These are phyloP conservation scores for Beauveria pseudobassiana DNA, from an alignment of 2,329 filamentous ascomycete genomes.

Conservation along the genomic window DNA sequence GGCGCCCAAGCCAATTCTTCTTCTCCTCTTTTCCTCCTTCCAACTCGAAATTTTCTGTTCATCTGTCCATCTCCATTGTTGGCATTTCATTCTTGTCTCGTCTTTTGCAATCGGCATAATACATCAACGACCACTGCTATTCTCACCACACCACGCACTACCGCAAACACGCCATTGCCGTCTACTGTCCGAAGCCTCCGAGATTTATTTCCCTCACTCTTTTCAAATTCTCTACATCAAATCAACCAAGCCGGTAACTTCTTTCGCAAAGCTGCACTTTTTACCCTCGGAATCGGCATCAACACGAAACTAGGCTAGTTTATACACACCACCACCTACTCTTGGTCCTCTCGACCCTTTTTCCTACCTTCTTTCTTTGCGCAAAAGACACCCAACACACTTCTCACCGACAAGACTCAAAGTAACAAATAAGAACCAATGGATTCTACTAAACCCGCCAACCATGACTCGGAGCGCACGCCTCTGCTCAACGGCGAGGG, in stretches of 20 bases:
- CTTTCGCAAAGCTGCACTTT: background rate
- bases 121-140: background rate
- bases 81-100: background rate
- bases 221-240: background rate
- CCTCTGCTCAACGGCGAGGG: conserved; percentile 34
- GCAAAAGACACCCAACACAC: too few species aligned
- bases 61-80: background rate
- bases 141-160: background rate
- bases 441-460: conserved; percentile 25
- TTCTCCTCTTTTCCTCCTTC: background rate
- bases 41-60: background rate
- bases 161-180: background rate
- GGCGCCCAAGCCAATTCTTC: background rate
- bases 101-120: background rate
- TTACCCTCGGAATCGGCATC: background rate
- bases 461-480: conserved; percentile 28
- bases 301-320: background rate
- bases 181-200: background rate
- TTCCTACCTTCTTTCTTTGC: background rate
- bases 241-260: background rate
- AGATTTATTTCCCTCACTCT: background rate
- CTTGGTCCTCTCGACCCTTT: background rate
- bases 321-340: background rate
- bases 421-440: conserved; percentile 15
- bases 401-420: background rate